Percentiles rank a stretch among this genome's conserved stretches.
Conservation (phyloP, 345 rosid species). For the Hirschfeldia incana region DNA sequence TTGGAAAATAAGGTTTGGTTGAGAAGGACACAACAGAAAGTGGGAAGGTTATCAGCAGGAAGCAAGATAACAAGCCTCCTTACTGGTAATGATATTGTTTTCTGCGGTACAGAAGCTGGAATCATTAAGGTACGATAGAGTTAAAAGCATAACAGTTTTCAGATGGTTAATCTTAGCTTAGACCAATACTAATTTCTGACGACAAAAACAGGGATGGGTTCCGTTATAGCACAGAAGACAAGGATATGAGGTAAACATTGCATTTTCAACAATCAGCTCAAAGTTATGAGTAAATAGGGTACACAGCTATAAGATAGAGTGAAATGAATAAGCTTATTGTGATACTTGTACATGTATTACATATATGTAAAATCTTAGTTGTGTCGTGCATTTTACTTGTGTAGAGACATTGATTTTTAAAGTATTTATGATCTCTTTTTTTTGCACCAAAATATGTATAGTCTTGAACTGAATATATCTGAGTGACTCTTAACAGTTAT, state of each 20-base stretch:
- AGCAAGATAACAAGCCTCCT: constrained; percentile 88
- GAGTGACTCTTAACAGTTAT: background rate
- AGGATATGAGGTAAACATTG: constrained; percentile 6
- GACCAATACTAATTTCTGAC: constrained; percentile 8
- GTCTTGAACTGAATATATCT: background rate
- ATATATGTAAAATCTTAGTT: background rate
- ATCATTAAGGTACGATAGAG: constrained; percentile 63
- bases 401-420: constrained; percentile 17
- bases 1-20: constrained; percentile 71
- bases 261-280: constrained; percentile 21
- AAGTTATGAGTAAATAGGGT: constrained; percentile 28
- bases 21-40: constrained; percentile 77
- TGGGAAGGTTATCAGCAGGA: constrained; percentile 86
- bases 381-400: constrained; percentile 14
- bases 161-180: background rate
- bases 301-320: constrained; percentile 20
- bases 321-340: constrained; percentile 23
- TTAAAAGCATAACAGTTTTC: background rate
- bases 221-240: constrained; percentile 52
- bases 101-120: constrained; percentile 90
- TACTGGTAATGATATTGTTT: constrained; percentile 66
- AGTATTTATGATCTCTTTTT: background rate
- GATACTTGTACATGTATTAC: constrained; percentile 22
- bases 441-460: no score
- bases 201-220: constrained; percentile 75